Evolutionary conservation across 176 grass and related monocot species (phyloP).

Genomic region (Bolboschoenus planiculmis): DNA sequence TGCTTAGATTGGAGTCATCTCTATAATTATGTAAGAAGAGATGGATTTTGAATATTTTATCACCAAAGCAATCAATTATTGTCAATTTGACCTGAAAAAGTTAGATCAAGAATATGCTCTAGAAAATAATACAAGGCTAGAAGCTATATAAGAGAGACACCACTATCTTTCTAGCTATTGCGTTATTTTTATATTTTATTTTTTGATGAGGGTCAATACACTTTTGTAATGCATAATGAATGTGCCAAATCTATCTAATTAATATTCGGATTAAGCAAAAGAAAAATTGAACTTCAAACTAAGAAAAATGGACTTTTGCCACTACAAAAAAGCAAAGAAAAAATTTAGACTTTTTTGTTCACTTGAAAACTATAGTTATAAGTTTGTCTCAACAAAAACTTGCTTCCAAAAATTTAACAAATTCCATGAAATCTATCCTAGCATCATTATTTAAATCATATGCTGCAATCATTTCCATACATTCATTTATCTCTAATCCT

Average conservation of each 20-base stretch:
- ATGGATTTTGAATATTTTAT: background rate
- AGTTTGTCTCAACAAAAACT: conserved; percentile 42
- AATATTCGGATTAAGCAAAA: background rate
- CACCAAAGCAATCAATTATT: background rate
- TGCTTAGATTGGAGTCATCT: background rate
- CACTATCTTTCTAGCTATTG: background rate
- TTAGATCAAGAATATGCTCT: background rate
- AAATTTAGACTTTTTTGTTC: background rate
- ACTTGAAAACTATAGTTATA: background rate
- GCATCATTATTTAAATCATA: conserved; percentile 54
- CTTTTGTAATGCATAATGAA: background rate
- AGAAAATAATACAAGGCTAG: background rate
- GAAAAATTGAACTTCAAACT: background rate
- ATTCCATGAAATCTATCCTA: conserved; percentile 61
- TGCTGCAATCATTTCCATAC: conserved; percentile 51
- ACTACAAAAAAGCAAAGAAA: background rate
- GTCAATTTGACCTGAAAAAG: background rate
- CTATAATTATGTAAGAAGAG: background rate
- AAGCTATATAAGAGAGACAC: background rate
- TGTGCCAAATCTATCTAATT: background rate
- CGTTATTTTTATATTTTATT: background rate
- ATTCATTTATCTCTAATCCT: conserved; percentile 35
- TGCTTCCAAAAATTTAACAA: conserved; percentile 61
- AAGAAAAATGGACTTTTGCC: background rate
- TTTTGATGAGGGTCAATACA: background rate